These are phyloP conservation scores for Cicer chorassanicum DNA, from an alignment of 306 rosid genomes.

Conservation along the genomic window DNA sequence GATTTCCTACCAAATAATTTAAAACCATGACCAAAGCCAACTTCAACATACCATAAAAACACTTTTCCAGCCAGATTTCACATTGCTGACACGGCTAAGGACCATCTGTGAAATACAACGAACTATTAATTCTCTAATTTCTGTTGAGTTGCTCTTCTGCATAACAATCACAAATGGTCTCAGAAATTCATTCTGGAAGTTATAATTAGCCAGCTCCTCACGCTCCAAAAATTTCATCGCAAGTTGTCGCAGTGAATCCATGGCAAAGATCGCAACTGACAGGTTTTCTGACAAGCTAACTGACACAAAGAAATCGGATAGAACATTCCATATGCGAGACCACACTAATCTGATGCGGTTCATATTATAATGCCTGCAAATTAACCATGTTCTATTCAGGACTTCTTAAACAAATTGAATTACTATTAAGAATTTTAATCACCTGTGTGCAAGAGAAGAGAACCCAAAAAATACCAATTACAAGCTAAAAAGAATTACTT, in stretches of 20 bases:
- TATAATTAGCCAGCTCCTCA: conserved; percentile 96
- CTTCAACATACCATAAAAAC: conserved; percentile 82
- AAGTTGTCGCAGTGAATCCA: conserved; percentile 98
- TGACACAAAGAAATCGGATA: conserved; percentile 97
- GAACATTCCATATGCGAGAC: conserved; percentile 99
- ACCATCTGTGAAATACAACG: conserved; percentile 99
- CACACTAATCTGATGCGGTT: conserved; percentile 97
- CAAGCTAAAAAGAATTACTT: conserved; percentile 25
- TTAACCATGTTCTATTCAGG: conserved; percentile 43
- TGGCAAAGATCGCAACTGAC: conserved; percentile 97
- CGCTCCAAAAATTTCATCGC: conserved; percentile 99
- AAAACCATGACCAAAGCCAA: conserved; percentile 34
- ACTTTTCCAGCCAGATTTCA: conserved; percentile 99
- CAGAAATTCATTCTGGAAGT: conserved; percentile 96
- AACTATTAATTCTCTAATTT: conserved; percentile 92
- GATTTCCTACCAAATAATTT: conserved; percentile 28
- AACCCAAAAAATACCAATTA: conserved; percentile 31
- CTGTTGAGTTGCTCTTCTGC: conserved; percentile 88
- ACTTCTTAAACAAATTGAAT: conserved; percentile 34
- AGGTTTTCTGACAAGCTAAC: conserved; percentile 96
- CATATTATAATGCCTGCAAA: conserved; percentile 99
- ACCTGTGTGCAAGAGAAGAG: conserved; percentile 11
- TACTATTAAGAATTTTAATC: conserved; percentile 33
- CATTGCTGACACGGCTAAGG: conserved; percentile 94
- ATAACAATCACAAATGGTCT: conserved; percentile 97